Conservation (phyloP, 2,329 filamentous ascomycete species). For the Amesomyces nigricolor region DNA sequence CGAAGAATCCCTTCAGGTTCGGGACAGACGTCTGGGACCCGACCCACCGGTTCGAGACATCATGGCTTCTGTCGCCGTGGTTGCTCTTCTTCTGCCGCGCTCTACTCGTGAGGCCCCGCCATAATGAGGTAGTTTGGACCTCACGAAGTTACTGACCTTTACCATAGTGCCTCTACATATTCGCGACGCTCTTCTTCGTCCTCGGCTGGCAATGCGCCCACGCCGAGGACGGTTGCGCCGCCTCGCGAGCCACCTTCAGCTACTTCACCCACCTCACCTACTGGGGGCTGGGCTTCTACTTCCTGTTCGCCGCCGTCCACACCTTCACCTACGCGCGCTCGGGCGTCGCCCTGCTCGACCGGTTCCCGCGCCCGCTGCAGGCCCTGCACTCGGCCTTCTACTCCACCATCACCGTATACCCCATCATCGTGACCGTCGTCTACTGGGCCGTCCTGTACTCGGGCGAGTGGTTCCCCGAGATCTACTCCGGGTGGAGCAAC, state of each 20-base stretch:
- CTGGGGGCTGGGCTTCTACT: constrained; percentile 80
- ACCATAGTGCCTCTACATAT: constrained; percentile 57
- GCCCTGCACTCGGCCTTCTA: constrained; percentile 61
- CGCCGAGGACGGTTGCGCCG: constrained; percentile 38
- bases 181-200: constrained; percentile 62
- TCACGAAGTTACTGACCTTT: neutral
- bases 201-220: constrained; percentile 61
- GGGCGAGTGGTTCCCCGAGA: constrained; percentile 43
- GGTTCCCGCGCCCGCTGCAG: constrained; percentile 56
- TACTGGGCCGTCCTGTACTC: constrained; percentile 61
- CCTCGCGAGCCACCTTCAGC: constrained; percentile 58
- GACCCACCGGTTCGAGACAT: constrained; percentile 67
- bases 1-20: constrained; percentile 31
- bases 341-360: constrained; percentile 50
- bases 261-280: constrained; percentile 80
- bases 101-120: constrained; percentile 41
- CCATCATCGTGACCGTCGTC: constrained; percentile 64
- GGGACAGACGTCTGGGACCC: constrained; percentile 45
- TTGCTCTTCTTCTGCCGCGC: constrained; percentile 54
- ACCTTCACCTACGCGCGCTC: constrained; percentile 59
- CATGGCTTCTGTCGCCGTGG: constrained; percentile 69
- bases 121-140: neutral
- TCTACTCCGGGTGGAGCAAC: constrained; percentile 58
- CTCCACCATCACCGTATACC: constrained; percentile 56
- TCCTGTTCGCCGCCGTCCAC: constrained; percentile 60